Conservation (phyloP, 78 protist species). For the Salpingoeca rosetta region DNA sequence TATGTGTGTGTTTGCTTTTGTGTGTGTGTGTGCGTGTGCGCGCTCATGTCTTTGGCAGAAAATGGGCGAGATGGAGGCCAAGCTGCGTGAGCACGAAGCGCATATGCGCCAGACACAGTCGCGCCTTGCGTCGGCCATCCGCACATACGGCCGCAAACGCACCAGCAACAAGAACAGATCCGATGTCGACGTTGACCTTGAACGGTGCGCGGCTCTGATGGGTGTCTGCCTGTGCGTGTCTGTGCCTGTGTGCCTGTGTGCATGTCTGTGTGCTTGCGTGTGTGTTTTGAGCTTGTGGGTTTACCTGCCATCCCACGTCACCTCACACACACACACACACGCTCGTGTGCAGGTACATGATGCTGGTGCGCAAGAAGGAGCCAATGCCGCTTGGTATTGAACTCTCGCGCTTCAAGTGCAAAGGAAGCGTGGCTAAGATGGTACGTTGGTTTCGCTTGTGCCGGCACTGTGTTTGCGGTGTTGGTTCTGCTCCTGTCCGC, state of each 20-base stretch:
- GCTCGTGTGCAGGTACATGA: background rate
- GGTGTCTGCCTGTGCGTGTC: background rate
- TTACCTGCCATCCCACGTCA: too few species aligned
- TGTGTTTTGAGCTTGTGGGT: too few species aligned
- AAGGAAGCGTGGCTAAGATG: background rate
- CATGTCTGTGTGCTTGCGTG: too few species aligned
- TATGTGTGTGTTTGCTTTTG: too few species aligned
- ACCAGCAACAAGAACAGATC: background rate
- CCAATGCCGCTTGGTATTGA: background rate
- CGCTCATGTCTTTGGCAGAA: too few species aligned
- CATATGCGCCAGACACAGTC: too few species aligned
- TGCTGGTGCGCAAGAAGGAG: background rate
- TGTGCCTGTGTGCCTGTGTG: background rate
- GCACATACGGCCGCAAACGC: background rate
- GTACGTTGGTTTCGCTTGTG: background rate
- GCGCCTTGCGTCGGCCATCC: background rate
- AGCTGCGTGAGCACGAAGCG: too few species aligned
- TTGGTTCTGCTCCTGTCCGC: too few species aligned
- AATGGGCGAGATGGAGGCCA: too few species aligned
- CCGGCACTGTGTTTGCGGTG: too few species aligned
- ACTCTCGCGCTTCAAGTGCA: background rate
- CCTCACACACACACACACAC: too few species aligned
- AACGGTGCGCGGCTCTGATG: background rate
- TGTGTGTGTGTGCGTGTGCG: too few species aligned
- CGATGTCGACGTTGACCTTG: background rate